These are phyloP conservation scores for Neurospora sp. DNA, from an alignment of 495 filamentous ascomycete genomes.

Conservation along the genomic window DNA sequence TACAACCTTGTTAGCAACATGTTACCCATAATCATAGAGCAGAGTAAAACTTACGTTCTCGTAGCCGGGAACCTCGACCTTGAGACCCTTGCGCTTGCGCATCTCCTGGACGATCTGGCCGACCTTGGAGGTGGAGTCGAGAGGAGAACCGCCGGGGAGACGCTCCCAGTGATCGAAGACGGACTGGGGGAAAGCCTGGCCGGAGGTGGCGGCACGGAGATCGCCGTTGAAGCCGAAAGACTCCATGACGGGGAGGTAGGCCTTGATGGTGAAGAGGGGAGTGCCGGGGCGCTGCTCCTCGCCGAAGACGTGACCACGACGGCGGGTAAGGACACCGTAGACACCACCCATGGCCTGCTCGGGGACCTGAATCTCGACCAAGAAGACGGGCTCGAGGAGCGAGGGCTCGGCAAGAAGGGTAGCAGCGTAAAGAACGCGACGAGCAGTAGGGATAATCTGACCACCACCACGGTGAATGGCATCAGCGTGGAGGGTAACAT, in stretches of 20 bases:
- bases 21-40: background rate
- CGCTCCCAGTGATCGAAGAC: slow-evolving; percentile 99
- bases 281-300: slow-evolving; percentile 98
- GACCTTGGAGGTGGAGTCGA: slow-evolving; percentile 77
- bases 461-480: slow-evolving; percentile 99
- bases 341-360: slow-evolving; percentile 99
- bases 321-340: slow-evolving; percentile 97
- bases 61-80: slow-evolving; percentile 79
- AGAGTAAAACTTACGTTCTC: slow-evolving; percentile 69
- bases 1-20: slow-evolving; percentile 40
- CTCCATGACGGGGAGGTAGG: slow-evolving; percentile 98
- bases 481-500: slow-evolving; percentile 99
- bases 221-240: slow-evolving; percentile 99
- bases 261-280: slow-evolving; percentile 99
- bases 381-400: slow-evolving; percentile 94
- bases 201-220: slow-evolving; percentile 84
- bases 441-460: slow-evolving; percentile 95
- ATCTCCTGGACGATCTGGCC: slow-evolving; percentile 77
- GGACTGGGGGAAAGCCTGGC: slow-evolving; percentile 96
- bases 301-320: slow-evolving; percentile 96
- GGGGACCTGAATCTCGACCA: slow-evolving; percentile 98
- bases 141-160: slow-evolving; percentile 84
- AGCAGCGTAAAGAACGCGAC: slow-evolving; percentile 93
- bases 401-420: slow-evolving; percentile 81
- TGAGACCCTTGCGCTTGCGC: slow-evolving; percentile 99